phyloP scores from a whole-genome alignment of 2,329 filamentous ascomycete species.

The Fusarium mexicanum region DNA sequence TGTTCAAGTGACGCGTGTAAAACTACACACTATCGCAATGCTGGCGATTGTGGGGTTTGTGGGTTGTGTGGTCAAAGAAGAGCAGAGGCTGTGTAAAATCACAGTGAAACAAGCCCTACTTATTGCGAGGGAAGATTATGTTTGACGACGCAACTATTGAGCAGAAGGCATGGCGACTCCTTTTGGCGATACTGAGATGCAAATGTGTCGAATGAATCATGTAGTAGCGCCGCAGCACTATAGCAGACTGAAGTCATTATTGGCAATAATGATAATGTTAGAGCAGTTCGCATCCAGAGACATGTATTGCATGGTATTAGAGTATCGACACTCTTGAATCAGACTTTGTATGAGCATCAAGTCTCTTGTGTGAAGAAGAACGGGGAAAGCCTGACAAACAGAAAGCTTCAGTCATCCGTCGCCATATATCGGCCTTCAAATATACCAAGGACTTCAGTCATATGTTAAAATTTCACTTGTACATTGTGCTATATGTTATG shows the following conservation, averaged over 20 bases:
- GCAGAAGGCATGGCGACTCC: neutral
- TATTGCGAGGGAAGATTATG: neutral
- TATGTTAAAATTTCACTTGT: neutral
- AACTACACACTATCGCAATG: conserved; percentile 70
- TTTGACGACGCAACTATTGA: neutral
- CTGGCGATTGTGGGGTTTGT: conserved; percentile 74
- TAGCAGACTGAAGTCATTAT: neutral
- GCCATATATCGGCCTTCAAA: neutral
- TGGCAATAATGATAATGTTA: neutral
- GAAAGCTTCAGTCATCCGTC: neutral
- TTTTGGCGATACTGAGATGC: neutral
- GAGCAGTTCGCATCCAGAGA: neutral
- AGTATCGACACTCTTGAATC: neutral
- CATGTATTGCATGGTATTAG: neutral
- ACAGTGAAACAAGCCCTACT: neutral
- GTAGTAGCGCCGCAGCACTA: neutral
- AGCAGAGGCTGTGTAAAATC: conserved; percentile 1
- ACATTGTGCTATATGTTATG: neutral
- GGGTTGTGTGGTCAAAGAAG: conserved; percentile 70
- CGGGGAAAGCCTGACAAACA: neutral
- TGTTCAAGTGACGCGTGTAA: conserved; percentile 67
- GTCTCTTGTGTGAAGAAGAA: neutral
- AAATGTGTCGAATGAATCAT: neutral
- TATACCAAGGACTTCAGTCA: neutral
- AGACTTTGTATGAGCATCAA: neutral